Evolutionary conservation across 306 rosid species (phyloP).

Genomic region (Hippophae rhamnoides): DNA sequence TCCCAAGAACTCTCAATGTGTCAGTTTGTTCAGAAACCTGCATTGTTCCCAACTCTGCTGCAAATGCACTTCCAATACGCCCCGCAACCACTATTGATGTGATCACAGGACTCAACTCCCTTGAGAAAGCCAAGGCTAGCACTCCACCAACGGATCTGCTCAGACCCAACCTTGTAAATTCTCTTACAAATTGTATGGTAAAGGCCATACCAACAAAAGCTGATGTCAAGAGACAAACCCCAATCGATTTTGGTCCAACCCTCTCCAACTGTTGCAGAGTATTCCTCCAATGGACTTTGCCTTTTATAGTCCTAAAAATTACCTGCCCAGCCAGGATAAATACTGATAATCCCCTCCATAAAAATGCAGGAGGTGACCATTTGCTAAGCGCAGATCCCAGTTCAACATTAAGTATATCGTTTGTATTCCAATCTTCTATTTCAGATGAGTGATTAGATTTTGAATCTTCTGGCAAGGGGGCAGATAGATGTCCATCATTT

Average conservation of each 20-base stretch:
- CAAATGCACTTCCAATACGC: slow-evolving; percentile 91
- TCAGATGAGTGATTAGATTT: slow-evolving; percentile 40
- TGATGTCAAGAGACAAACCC: slow-evolving; percentile 87
- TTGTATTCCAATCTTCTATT: slow-evolving; percentile 39
- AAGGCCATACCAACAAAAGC: slow-evolving; percentile 99
- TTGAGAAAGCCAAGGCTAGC: slow-evolving; percentile 83
- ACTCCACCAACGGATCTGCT: slow-evolving; percentile 96
- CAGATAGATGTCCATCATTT: slow-evolving; percentile 51
- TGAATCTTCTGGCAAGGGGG: slow-evolving; percentile 28
- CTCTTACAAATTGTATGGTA: slow-evolving; percentile 87
- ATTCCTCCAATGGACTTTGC: slow-evolving; percentile 79
- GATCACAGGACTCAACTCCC: slow-evolving; percentile 93
- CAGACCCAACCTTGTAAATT: slow-evolving; percentile 80
- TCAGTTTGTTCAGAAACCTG: slow-evolving; percentile 98
- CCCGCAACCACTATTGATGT: slow-evolving; percentile 92
- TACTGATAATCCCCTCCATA: slow-evolving; percentile 90
- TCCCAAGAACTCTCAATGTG: slow-evolving; percentile 79
- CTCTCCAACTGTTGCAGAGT: slow-evolving; percentile 86
- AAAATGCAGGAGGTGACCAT: slow-evolving; percentile 81
- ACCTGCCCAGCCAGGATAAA: slow-evolving; percentile 76
- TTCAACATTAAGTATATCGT: slow-evolving; percentile 34
- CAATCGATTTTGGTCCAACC: slow-evolving; percentile 86
- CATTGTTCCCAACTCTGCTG: slow-evolving; percentile 98
- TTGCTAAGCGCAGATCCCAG: slow-evolving; percentile 34
- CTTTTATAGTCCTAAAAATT: slow-evolving; percentile 51